These are phyloP conservation scores for Cichorium intybus DNA, from an alignment of 140 eudicot species.

Conservation along the genomic window DNA sequence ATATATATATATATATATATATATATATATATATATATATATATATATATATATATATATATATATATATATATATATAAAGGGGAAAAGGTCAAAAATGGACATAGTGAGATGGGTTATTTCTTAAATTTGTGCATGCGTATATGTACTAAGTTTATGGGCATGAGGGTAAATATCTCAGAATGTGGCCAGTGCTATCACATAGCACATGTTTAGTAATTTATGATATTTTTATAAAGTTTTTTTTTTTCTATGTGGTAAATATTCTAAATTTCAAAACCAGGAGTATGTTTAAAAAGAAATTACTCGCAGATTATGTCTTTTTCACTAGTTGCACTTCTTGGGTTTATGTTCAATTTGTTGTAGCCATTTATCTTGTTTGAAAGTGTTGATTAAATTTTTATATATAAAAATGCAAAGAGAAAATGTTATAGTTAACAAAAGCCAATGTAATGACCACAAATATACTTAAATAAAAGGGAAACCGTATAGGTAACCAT, in stretches of 20 bases:
- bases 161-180: conserved; percentile 23
- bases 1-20: no score
- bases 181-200: conserved; percentile 22
- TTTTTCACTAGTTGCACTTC: no score
- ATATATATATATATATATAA: no score
- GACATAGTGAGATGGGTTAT: conserved; percentile 48
- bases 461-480: no score
- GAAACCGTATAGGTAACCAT: no score
- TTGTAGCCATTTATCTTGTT: no score
- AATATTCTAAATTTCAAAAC: background rate
- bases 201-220: conserved; percentile 20
- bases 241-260: background rate
- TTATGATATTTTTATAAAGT: background rate
- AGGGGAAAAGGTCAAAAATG: conserved; percentile 39
- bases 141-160: conserved; percentile 30
- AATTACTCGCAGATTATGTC: background rate
- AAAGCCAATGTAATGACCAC: no score
- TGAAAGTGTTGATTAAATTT: no score
- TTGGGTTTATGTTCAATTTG: no score
- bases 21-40: no score
- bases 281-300: background rate
- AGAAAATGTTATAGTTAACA: no score
- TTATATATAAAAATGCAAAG: background rate
- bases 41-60: no score
- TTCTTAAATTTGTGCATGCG: conserved; percentile 46